Conservation (phyloP, 306 rosid genomes). For the Styphnolobium japonicum region DNA sequence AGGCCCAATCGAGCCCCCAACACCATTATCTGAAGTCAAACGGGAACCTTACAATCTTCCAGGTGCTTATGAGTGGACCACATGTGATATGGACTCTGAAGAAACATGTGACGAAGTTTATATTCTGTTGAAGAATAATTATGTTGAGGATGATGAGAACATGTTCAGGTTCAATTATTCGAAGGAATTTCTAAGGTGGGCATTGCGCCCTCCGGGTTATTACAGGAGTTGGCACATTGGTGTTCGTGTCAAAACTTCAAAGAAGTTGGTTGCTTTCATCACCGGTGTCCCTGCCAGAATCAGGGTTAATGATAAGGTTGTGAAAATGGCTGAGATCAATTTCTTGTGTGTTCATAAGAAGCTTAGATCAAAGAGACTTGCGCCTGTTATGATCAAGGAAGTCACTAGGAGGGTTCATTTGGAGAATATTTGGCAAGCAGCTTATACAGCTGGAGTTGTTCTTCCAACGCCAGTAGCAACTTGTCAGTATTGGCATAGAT, state of each 20-base stretch:
- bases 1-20: constrained; percentile 56
- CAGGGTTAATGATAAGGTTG: constrained; percentile 41
- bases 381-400: constrained; percentile 73
- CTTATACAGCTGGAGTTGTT: constrained; percentile 72
- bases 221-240: constrained; percentile 64
- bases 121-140: constrained; percentile 51
- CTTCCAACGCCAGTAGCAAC: constrained; percentile 68
- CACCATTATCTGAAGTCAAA: constrained; percentile 55
- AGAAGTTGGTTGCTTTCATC: constrained; percentile 66
- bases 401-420: constrained; percentile 68
- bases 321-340: constrained; percentile 68
- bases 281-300: constrained; percentile 69
- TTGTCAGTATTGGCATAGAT: constrained; percentile 71
- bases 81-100: constrained; percentile 51
- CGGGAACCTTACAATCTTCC: constrained; percentile 70
- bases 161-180: constrained; percentile 68
- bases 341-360: constrained; percentile 69
- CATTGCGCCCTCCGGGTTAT: constrained; percentile 61
- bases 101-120: constrained; percentile 61
- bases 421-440: constrained; percentile 73
- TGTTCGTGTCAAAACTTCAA: constrained; percentile 55
- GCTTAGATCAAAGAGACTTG: constrained; percentile 70
- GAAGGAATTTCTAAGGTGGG: constrained; percentile 67
- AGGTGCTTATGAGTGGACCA: constrained; percentile 52
- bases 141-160: constrained; percentile 72